Evolutionary conservation across 2,329 filamentous ascomycete genomes (phyloP).

Genomic region (Trichoderma atrobrunneum): DNA sequence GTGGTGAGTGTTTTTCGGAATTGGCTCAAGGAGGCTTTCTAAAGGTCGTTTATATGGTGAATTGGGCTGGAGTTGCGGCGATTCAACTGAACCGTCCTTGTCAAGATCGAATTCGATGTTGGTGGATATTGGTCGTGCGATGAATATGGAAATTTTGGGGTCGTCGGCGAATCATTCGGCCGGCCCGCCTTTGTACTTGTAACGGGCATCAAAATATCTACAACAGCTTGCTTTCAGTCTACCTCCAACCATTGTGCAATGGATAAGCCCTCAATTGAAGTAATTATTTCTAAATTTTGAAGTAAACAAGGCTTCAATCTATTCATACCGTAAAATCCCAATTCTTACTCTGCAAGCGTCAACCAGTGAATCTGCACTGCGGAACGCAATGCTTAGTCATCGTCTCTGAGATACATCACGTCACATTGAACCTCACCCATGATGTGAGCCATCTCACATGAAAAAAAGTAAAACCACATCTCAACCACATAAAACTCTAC

Average conservation of each 20-base stretch:
- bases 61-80: neutral
- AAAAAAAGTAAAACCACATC: neutral
- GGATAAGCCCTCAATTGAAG: neutral
- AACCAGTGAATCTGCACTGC: neutral
- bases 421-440: neutral
- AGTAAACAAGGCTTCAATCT: neutral
- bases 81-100: neutral
- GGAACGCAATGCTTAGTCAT: neutral
- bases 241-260: neutral
- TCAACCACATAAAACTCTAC: neutral
- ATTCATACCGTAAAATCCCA: neutral
- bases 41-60: too few relatives aligned
- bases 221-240: neutral
- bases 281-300: rapidly evolving
- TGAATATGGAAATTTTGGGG: conserved; percentile 17
- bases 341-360: neutral
- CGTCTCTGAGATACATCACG: neutral
- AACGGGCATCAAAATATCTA: neutral
- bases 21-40: too few relatives aligned
- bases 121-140: neutral
- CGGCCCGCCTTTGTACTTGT: neutral
- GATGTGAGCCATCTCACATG: neutral
- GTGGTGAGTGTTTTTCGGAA: too few relatives aligned
- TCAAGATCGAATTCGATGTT: neutral
- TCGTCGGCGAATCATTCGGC: conserved; percentile 19